Evolutionary conservation across 116 monocot genomes (phyloP).

Genomic region (Trichopus zeylanicus): DNA sequence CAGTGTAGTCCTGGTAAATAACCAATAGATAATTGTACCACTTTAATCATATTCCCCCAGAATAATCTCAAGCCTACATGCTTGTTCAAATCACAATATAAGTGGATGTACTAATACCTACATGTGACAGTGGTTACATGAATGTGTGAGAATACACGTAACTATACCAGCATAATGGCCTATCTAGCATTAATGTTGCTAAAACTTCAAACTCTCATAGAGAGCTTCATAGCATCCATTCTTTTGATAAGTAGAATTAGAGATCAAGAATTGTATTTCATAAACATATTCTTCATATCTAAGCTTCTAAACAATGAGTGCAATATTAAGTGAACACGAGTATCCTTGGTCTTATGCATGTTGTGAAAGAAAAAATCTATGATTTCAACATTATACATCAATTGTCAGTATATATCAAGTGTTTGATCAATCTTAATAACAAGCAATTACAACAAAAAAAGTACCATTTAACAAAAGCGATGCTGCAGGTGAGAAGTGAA

Average conservation of each 20-base stretch:
- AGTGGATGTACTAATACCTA: neutral
- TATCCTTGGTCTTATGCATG: no score
- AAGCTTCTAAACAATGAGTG: no score
- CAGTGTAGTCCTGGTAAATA: slow-evolving; percentile 59
- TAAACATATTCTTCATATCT: no score
- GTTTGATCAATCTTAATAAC: neutral
- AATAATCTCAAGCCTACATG: neutral
- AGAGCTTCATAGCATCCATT: neutral
- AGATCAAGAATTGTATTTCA: no score
- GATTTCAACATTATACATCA: no score
- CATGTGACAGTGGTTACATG: neutral
- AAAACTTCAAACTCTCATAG: neutral
- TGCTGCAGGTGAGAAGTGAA: slow-evolving; percentile 43
- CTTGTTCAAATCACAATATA: neutral
- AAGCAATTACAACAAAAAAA: neutral
- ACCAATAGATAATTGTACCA: neutral
- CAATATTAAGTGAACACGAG: no score
- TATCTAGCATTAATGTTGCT: neutral
- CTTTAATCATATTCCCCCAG: neutral
- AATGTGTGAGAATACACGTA: neutral
- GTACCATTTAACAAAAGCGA: slow-evolving; percentile 75
- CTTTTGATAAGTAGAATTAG: neutral
- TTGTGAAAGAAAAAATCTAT: no score
- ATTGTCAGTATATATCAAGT: neutral
- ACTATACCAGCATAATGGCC: neutral